phyloP scores from a whole-genome alignment of 148 eudicot species.

The Vaccinium macrocarpon region DNA sequence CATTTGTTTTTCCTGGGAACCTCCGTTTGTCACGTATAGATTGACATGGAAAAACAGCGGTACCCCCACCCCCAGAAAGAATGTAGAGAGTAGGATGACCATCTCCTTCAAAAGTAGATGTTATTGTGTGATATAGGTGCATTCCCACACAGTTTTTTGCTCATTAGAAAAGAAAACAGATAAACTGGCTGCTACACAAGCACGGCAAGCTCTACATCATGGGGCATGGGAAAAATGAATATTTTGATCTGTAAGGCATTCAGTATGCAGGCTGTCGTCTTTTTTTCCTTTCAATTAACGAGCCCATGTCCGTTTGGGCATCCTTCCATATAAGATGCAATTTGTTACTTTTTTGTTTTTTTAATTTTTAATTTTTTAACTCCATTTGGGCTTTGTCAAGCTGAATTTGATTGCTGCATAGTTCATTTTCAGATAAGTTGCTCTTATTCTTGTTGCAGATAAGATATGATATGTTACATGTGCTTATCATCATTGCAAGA shows the following conservation, averaged over 20 bases:
- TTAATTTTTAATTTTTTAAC: no score
- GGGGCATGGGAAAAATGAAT: not conserved
- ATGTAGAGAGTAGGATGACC: not conserved
- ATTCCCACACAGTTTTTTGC: not conserved
- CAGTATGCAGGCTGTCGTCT: not conserved
- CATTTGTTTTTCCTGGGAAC: not conserved
- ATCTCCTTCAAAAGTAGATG: not conserved
- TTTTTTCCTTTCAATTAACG: not conserved
- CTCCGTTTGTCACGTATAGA: not conserved
- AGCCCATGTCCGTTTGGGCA: not conserved
- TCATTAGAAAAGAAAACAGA: not conserved
- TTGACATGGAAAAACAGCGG: not conserved
- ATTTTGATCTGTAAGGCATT: not conserved
- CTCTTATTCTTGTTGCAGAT: no score
- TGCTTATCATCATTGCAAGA: no score
- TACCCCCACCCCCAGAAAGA: not conserved
- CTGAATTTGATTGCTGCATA: no score
- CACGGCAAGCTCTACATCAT: not conserved
- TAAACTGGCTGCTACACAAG: not conserved
- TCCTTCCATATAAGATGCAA: not conserved
- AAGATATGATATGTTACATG: no score
- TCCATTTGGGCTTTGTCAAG: no score
- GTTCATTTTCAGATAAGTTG: no score
- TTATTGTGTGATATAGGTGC: not conserved
- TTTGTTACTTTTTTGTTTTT: no score